Evolutionary conservation across 1,139 yeast species (phyloP), one percentile per base, ranked within the genome.

Genomic region (Hyphopichia burtonii): DNA sequence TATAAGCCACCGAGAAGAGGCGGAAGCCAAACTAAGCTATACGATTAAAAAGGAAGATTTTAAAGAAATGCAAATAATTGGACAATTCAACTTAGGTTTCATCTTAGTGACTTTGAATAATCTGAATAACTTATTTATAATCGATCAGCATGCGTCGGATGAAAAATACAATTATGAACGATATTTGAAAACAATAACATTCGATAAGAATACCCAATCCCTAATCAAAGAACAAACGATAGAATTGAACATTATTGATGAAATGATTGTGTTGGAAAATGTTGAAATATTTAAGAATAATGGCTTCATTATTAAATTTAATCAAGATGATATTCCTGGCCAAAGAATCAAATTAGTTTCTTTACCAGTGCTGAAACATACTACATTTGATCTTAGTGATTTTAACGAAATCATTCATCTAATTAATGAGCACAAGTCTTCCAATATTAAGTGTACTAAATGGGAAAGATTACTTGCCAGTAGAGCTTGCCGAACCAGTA

Each of bases 71-170:
- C 62, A 74, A 37, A 63, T 94, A 15, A 78, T 91, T 9, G 99
- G 99, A 0, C 99, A 91, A 61, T 93, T 93, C 65, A 93, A 93
- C 56, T 65, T 86, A 22, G 99, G 99, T 0, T 93, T 93, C 55
- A 88, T 93, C 15, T 63, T 93, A 27, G 95, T 87, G 0, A 76
- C 80, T 1, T 52, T 62, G 25, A 52, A 53, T 14, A 51, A 54
- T 6, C 46, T 48, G 6, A 59, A 62, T n/a, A 89, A 88, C 56
- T 58, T 93, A 34, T 90, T 93, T 54, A 91, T 93, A 36, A 76
- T 93, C 38, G 99, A 93, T 59, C 99, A 93, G 62, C 99, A 93
- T 66, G 99, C 99, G 1, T 87, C 96, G 49, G 99, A 93, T 63
- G 99, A 93, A 57, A 93, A 90, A 55, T 88, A 56, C 64, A 93